Evolutionary conservation across 208 protist species (phyloP).

Genomic region (Trypanosoma melophagium): DNA sequence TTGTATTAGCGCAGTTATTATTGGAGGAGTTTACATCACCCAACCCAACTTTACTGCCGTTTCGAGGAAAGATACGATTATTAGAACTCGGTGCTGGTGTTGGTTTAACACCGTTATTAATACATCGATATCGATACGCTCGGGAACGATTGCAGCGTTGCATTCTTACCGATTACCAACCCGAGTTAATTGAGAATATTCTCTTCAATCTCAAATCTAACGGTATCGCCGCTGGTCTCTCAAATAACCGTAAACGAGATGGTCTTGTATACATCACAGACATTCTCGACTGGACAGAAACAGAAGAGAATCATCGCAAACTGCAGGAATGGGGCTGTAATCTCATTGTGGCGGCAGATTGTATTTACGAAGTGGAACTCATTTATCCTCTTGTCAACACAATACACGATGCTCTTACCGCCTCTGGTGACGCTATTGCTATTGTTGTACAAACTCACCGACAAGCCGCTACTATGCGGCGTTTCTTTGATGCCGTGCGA

Average conservation of each 20-base stretch:
- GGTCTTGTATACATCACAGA: conserved; percentile 40
- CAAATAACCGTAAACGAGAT: conserved; percentile 17
- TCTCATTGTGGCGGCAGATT: conserved; percentile 74
- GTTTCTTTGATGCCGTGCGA: conserved; percentile 60
- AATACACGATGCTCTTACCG: conserved; percentile 31
- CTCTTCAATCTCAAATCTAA: conserved; percentile 54
- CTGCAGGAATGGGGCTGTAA: conserved; percentile 49
- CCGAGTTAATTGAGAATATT: conserved; percentile 70
- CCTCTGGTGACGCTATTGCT: conserved; percentile 25
- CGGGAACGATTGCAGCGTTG: conserved; percentile 38
- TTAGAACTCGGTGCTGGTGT: conserved; percentile 80
- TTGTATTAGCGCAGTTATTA: conserved; percentile 75
- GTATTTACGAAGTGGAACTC: conserved; percentile 72
- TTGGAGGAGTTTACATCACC: conserved; percentile 42
- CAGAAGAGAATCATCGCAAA: conserved; percentile 33
- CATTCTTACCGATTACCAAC: conserved; percentile 74
- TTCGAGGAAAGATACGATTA: conserved; percentile 45
- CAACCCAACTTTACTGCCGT: not conserved
- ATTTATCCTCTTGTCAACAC: conserved; percentile 60
- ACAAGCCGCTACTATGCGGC: conserved; percentile 74
- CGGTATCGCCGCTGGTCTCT: conserved; percentile 20
- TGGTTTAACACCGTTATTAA: conserved; percentile 59
- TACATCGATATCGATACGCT: conserved; percentile 46
- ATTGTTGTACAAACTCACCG: conserved; percentile 86
- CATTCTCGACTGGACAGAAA: conserved; percentile 67